Evolutionary conservation across 163 green algal genomes (phyloP).

Genomic region (Coccomyxa subellipsoidea): DNA sequence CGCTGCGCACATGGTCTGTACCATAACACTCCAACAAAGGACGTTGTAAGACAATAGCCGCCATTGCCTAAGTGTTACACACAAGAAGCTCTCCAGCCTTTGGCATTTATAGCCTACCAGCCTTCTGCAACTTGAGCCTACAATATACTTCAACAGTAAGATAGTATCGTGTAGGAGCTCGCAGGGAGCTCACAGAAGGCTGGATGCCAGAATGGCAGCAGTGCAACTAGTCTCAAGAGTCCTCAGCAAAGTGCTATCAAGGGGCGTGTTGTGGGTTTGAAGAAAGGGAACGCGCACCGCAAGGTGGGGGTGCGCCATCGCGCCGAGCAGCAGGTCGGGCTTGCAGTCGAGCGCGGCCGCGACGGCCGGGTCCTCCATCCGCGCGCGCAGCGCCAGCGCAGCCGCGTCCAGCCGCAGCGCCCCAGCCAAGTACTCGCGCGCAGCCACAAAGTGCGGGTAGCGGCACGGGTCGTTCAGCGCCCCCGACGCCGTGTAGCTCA

Average conservation of each 20-base stretch:
- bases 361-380: background rate
- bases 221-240: too few species aligned
- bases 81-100: too few species aligned
- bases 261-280: too few species aligned
- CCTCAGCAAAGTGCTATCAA: too few species aligned
- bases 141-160: too few species aligned
- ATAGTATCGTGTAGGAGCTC: too few species aligned
- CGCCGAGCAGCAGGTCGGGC: background rate
- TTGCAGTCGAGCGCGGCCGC: background rate
- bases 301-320: background rate
- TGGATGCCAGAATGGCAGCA: too few species aligned
- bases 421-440: background rate
- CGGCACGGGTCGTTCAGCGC: background rate
- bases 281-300: background rate
- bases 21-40: background rate
- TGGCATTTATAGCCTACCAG: too few species aligned
- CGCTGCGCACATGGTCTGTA: background rate
- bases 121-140: too few species aligned
- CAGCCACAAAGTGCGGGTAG: background rate
- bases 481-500: background rate
- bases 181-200: too few species aligned
- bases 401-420: slow-evolving; percentile 3
- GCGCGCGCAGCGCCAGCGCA: background rate
- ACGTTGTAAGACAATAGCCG: too few species aligned
- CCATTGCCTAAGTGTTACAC: too few species aligned